Conservation (phyloP, 305 asterid genomes). For the Fraxinus xanthoxyloides region DNA sequence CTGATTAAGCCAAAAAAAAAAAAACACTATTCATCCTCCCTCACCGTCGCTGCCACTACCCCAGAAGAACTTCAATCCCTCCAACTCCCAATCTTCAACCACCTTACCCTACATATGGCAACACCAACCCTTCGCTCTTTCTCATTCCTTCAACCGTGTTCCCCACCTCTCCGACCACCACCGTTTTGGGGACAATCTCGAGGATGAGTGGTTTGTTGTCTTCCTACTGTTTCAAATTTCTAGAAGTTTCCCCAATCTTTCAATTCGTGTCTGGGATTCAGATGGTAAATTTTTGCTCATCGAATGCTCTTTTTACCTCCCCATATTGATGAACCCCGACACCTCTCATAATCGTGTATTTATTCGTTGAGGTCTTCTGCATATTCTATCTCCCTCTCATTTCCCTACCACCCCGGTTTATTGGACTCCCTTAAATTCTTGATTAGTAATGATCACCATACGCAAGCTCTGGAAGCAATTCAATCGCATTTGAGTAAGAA, state of each 20-base stretch:
- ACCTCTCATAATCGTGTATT: conserved; percentile 70
- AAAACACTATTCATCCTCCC: too few species aligned
- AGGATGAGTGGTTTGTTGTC: conserved; percentile 92
- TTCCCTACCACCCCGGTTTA: conserved; percentile 46
- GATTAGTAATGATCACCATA: conserved; percentile 12
- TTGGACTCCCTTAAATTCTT: conserved; percentile 48
- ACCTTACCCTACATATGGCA: conserved; percentile 70
- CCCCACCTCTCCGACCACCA: conserved; percentile 82
- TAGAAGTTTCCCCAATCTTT: conserved; percentile 44
- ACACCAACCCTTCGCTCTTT: conserved; percentile 70
- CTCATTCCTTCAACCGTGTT: conserved; percentile 36
- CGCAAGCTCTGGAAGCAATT: conserved; percentile 52
- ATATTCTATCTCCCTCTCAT: conserved; percentile 46
- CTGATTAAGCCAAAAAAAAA: too few species aligned
- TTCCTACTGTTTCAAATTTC: conserved; percentile 65
- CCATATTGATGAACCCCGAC: conserved; percentile 82
- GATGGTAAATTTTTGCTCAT: conserved; percentile 83
- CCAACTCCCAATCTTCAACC: conserved; percentile 64
- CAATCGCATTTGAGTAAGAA: conserved; percentile 60
- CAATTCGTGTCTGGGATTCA: conserved; percentile 69
- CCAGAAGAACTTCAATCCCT: conserved; percentile 50
- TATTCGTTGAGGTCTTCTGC: conserved; percentile 64
- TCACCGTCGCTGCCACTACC: too few species aligned
- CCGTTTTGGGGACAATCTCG: conserved; percentile 81
- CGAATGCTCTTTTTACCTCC: conserved; percentile 82